These are phyloP conservation scores for Acer campestre DNA, from an alignment of 345 rosid species.

Conservation along the genomic window DNA sequence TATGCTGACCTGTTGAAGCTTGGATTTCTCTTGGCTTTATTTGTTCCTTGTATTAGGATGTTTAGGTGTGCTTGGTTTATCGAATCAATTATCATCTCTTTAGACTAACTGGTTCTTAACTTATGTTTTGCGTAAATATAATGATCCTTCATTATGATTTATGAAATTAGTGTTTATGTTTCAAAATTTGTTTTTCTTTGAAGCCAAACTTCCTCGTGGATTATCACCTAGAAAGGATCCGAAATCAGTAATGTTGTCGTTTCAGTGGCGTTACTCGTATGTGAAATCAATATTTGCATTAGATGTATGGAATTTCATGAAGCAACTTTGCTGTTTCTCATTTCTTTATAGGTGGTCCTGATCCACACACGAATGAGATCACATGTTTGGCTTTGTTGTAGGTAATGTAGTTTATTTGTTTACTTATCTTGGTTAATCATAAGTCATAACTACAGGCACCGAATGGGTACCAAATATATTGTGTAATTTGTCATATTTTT, in stretches of 20 bases:
- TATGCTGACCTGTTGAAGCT: background rate
- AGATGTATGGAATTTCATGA: background rate
- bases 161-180: background rate
- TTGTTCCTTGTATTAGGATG: background rate
- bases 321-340: background rate
- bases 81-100: background rate
- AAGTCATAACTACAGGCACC: no score
- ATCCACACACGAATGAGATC: background rate
- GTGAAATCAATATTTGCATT: background rate
- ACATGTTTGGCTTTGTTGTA: background rate
- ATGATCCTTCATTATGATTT: background rate
- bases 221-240: background rate
- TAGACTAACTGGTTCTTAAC: background rate
- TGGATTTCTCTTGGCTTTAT: background rate
- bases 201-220: background rate
- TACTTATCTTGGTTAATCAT: background rate
- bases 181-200: background rate
- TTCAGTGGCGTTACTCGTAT: background rate
- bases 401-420: background rate
- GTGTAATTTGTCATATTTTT: background rate
- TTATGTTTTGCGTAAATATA: background rate
- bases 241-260: background rate
- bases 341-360: background rate
- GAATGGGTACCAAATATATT: no score
- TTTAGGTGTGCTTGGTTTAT: constrained; percentile 7